Conservation (phyloP, 192 early-diverging fungal species). For the Entrophospora sp. region DNA sequence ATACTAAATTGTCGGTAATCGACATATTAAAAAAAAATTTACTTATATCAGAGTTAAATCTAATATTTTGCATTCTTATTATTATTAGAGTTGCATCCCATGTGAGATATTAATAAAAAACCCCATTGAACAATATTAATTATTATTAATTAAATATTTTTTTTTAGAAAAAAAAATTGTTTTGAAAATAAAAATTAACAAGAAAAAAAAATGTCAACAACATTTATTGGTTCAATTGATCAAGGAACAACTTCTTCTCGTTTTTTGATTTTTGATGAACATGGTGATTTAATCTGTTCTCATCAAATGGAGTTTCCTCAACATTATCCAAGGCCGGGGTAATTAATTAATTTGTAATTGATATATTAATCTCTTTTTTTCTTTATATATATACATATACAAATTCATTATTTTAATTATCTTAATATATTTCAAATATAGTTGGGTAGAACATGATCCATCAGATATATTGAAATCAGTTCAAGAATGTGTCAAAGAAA, state of each 20-base stretch:
- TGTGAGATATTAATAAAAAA: too few species aligned
- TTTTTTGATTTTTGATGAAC: conserved; percentile 82
- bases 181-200: too few species aligned
- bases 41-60: too few species aligned
- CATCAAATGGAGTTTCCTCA: conserved; percentile 80
- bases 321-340: conserved; percentile 66
- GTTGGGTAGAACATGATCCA: conserved; percentile 89
- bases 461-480: conserved; percentile 62
- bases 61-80: too few species aligned
- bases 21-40: too few species aligned
- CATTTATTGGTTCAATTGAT: conserved; percentile 78
- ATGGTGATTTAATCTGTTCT: conserved; percentile 57
- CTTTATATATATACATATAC: not conserved
- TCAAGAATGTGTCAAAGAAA: conserved; percentile 56
- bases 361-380: not conserved
- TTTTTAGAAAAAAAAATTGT: too few species aligned
- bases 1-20: too few species aligned
- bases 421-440: too few species aligned
- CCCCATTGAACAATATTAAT: too few species aligned
- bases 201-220: too few species aligned
- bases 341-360: conserved; percentile 6
- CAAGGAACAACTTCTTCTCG: conserved; percentile 89
- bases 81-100: too few species aligned
- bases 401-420: not conserved
- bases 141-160: too few species aligned